These are phyloP conservation scores for Limonomyces culmigenus DNA, from an alignment of 1,284 basidiomycete genomes.

Conservation along the genomic window DNA sequence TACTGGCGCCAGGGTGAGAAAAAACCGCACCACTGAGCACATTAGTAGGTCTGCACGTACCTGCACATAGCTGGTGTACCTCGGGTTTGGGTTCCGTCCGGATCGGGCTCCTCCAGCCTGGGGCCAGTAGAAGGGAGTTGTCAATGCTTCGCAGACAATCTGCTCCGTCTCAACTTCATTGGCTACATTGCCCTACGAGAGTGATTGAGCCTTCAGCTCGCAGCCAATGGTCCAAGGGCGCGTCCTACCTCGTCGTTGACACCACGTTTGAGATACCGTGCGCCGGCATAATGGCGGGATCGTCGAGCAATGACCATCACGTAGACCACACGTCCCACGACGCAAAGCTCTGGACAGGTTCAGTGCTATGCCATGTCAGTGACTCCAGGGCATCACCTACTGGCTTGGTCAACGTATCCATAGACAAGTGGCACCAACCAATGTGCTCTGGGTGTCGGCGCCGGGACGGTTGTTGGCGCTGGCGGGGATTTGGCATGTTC, in stretches of 20 bases:
- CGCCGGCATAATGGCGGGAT: constrained; percentile 92
- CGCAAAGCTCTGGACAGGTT: constrained; percentile 56
- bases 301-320: constrained; percentile 88
- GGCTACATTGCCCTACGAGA: constrained; percentile 78
- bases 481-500: constrained; percentile 17
- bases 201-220: background rate
- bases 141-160: constrained; percentile 88
- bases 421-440: constrained; percentile 93
- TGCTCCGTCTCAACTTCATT: constrained; percentile 99
- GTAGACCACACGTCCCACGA: constrained; percentile 83
- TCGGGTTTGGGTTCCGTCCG: constrained; percentile 49
- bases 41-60: constrained; percentile 19
- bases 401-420: constrained; percentile 96
- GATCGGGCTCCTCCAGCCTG: constrained; percentile 6
- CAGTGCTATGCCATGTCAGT: background rate
- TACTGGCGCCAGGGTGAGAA: constrained; percentile 34
- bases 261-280: constrained; percentile 88
- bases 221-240: background rate
- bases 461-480: no score
- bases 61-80: constrained; percentile 91
- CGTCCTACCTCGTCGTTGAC: constrained; percentile 70
- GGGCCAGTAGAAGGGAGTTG: constrained; percentile 40
- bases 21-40: constrained; percentile 1
- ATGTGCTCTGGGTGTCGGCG: no score
- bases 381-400: constrained; percentile 29